Conservation (phyloP, 306 rosid genomes). For the Herpetospermum pedunculosum region DNA sequence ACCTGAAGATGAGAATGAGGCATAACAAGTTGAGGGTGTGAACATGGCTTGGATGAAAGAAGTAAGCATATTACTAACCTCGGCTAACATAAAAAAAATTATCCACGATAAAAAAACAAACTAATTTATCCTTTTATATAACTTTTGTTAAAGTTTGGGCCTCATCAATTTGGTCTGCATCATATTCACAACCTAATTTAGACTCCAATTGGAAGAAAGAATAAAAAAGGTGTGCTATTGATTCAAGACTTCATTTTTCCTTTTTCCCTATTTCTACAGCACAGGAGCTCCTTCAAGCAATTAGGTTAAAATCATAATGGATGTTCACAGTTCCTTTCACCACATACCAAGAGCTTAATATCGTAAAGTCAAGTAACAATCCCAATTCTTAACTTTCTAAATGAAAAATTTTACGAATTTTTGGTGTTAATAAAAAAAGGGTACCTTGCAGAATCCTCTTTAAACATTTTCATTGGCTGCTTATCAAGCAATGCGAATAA, state of each 20-base stretch:
- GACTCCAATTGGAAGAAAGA: neutral
- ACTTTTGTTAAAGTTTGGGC: neutral
- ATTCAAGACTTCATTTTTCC: neutral
- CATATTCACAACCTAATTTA: neutral
- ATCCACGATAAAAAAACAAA: neutral
- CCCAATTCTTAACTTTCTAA: neutral
- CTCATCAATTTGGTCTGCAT: neutral
- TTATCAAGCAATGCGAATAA: conserved; percentile 84
- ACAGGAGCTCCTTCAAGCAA: neutral
- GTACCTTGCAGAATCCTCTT: conserved; percentile 90
- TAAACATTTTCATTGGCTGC: conserved; percentile 87
- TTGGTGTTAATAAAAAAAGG: neutral
- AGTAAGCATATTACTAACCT: neutral
- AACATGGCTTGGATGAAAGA: neutral
- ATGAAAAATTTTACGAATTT: neutral
- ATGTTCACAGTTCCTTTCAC: neutral
- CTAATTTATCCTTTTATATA: neutral
- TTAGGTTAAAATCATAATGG: neutral
- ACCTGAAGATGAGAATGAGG: conserved; percentile 35
- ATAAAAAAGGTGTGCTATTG: neutral
- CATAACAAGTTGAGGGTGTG: neutral
- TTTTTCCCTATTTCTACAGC: neutral
- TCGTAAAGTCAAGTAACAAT: neutral
- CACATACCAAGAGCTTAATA: neutral
- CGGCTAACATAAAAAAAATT: neutral